Conservation (phyloP, 2,329 filamentous ascomycete species). For the Trichoderma semiorbis region DNA sequence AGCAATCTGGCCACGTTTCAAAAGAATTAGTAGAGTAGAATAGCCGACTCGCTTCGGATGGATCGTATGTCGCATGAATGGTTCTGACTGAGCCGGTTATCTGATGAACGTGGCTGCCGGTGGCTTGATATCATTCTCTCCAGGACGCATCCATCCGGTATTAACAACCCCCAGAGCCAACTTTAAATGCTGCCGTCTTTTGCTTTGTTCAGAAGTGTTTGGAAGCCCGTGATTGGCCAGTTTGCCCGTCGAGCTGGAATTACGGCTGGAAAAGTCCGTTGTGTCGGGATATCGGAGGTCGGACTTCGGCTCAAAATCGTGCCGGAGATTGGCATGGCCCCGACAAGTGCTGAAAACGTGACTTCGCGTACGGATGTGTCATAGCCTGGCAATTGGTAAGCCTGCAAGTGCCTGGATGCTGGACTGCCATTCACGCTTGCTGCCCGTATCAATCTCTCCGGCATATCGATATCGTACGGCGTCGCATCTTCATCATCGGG, state of each 20-base stretch:
- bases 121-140: neutral
- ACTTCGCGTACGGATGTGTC: conserved; percentile 13
- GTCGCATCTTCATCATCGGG: neutral
- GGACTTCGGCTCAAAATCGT: conserved; percentile 11
- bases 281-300: neutral
- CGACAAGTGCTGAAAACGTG: conserved; percentile 13
- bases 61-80: neutral
- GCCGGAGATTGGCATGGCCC: neutral
- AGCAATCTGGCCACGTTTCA: neutral
- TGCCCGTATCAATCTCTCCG: neutral
- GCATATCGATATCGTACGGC: neutral
- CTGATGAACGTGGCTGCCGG: neutral
- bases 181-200: neutral
- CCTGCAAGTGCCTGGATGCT: neutral
- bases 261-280: neutral
- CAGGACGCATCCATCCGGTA: neutral
- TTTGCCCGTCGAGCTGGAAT: neutral
- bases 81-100: neutral
- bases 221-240: neutral
- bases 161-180: neutral
- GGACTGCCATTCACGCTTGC: neutral
- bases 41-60: neutral
- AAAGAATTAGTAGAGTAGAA: neutral
- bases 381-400: conserved; percentile 1
- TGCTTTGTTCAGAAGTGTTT: neutral